phyloP scores from a whole-genome alignment of 2,329 filamentous ascomycete genomes.

The Metarhizium album region DNA sequence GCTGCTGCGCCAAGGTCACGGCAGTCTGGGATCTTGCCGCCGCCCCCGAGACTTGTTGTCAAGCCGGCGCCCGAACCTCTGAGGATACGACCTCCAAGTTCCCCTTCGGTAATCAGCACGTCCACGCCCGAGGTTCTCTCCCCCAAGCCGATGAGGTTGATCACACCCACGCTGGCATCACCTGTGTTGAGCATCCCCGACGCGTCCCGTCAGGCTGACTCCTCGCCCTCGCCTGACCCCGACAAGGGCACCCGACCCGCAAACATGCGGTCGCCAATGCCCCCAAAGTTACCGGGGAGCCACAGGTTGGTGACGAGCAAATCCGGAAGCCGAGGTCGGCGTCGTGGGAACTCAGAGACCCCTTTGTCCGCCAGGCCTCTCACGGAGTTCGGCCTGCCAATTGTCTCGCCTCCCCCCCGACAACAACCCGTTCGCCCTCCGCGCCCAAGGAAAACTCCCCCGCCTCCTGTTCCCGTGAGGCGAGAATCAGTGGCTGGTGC shows the following conservation, averaged over 20 bases:
- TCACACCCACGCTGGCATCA: conserved; percentile 20
- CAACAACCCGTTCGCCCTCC: conserved; percentile 3
- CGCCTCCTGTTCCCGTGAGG: conserved; percentile 8
- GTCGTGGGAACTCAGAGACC: conserved; percentile 7
- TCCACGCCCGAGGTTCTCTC: conserved; percentile 18
- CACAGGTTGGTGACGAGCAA: conserved; percentile 9
- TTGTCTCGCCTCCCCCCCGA: not conserved
- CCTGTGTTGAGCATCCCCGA: not conserved
- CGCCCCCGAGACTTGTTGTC: not conserved
- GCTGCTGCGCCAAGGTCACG: not conserved
- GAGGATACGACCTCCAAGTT: conserved; percentile 10
- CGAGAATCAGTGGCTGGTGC: conserved; percentile 15
- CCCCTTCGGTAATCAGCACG: conserved; percentile 10
- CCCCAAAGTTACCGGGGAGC: conserved; percentile 23
- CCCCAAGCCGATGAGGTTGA: conserved; percentile 21
- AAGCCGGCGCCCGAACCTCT: conserved; percentile 11
- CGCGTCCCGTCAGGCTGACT: conserved; percentile 10
- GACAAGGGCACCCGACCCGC: conserved; percentile 14
- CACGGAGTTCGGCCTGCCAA: conserved; percentile 9
- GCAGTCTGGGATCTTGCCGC: not conserved
- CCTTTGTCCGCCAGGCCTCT: not conserved
- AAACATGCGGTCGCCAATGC: conserved; percentile 23
- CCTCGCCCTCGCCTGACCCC: conserved; percentile 18
- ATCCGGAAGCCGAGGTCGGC: conserved; percentile 2
- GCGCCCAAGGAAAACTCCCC: conserved; percentile 1